Conservation (phyloP, 495 filamentous ascomycete genomes). For the Penicillium ucsense region DNA sequence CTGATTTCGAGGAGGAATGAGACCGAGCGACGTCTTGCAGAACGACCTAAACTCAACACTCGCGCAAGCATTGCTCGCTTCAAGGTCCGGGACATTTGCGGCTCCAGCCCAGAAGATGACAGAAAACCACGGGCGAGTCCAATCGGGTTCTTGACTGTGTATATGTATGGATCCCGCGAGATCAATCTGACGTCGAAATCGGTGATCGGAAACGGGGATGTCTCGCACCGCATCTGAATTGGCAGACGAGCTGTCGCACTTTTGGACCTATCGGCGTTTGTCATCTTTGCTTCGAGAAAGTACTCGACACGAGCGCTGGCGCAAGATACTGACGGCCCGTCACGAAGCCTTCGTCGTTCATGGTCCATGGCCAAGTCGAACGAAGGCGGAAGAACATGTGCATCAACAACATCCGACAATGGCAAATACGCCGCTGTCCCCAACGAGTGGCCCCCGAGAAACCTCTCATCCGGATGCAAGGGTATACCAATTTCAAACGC, state of each 20-base stretch:
- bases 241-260: neutral
- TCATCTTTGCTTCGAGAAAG: neutral
- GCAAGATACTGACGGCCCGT: no score
- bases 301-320: no score
- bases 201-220: neutral
- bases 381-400: neutral
- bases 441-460: neutral
- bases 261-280: neutral
- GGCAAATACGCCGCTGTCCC: neutral
- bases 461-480: neutral
- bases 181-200: neutral
- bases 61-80: neutral
- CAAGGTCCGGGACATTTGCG: neutral
- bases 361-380: neutral
- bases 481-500: neutral
- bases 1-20: neutral
- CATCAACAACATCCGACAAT: neutral
- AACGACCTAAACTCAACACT: neutral
- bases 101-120: neutral
- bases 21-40: neutral
- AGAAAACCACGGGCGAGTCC: no score
- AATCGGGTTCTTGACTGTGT: no score
- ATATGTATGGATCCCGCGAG: neutral
- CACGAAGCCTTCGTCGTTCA: neutral
- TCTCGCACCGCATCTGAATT: neutral